Conservation (phyloP, 305 asterid genomes). For the Plantago lanceolata region DNA sequence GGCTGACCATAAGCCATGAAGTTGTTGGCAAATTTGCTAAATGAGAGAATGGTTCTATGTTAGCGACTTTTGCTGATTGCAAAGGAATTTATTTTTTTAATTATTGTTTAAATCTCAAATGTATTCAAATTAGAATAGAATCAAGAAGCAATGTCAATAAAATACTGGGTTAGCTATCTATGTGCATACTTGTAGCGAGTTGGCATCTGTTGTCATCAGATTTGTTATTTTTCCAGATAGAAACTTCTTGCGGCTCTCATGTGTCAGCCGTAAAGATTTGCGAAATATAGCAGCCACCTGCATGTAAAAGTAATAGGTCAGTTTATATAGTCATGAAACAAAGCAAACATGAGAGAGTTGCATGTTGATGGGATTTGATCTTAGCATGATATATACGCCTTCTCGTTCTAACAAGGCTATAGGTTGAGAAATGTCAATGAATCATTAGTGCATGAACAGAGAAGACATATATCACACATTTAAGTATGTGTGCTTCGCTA, state of each 20-base stretch:
- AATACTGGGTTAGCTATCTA: not conserved
- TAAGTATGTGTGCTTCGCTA: not conserved
- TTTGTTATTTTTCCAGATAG: slow-evolving; percentile 88
- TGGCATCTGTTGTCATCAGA: slow-evolving; percentile 92
- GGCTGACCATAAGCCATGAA: slow-evolving; percentile 88
- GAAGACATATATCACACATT: not conserved
- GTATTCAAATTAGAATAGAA: not conserved
- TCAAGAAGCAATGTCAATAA: not conserved
- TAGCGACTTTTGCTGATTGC: not conserved
- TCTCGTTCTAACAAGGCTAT: not conserved
- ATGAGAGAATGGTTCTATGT: not conserved
- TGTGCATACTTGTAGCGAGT: slow-evolving; percentile 75
- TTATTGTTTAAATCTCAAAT: not conserved
- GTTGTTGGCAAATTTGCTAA: slow-evolving; percentile 92
- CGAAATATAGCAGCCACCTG: slow-evolving; percentile 89
- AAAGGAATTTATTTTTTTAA: not conserved
- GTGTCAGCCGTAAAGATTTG: slow-evolving; percentile 76
- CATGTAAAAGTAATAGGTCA: slow-evolving; percentile 9
- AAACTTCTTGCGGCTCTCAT: slow-evolving; percentile 71
- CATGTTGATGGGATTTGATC: not conserved
- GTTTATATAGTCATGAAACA: slow-evolving; percentile 13
- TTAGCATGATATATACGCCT: not conserved
- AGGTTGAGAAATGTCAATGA: not conserved
- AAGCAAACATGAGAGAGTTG: not conserved
- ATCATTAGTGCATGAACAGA: not conserved